Evolutionary conservation across 2,329 filamentous ascomycete genomes (phyloP).

Genomic region (Cadophora gregata): DNA sequence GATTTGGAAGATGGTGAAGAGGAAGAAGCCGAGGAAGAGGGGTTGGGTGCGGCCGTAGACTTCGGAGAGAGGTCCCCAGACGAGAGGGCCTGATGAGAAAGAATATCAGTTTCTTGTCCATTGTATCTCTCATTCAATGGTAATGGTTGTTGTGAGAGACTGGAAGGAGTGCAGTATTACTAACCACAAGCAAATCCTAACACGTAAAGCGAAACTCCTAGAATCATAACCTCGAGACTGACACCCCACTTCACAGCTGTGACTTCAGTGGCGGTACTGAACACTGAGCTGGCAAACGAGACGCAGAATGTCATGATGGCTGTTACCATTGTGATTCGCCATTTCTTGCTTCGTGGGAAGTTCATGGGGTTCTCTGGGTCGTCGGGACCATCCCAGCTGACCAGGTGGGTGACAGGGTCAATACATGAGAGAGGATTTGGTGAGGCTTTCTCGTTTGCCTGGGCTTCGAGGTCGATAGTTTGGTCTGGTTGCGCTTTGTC

Average conservation of each 20-base stretch:
- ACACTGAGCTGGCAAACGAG: slow-evolving; percentile 40
- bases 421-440: not conserved
- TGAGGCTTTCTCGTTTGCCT: not conserved
- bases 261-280: slow-evolving; percentile 36
- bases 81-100: slow-evolving; percentile 16
- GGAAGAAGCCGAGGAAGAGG: slow-evolving; percentile 54
- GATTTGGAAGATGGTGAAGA: slow-evolving; percentile 60
- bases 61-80: slow-evolving; percentile 54
- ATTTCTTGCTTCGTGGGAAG: slow-evolving; percentile 38
- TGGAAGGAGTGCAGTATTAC: not conserved
- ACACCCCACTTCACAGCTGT: slow-evolving; percentile 35
- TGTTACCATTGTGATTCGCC: slow-evolving; percentile 34
- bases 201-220: slow-evolving; percentile 59
- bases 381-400: slow-evolving; percentile 38
- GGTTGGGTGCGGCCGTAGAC: slow-evolving; percentile 56
- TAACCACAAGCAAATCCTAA: slow-evolving; percentile 43
- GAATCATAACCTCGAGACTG: slow-evolving; percentile 56
- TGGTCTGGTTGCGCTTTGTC: not conserved
- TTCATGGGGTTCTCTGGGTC: slow-evolving; percentile 39
- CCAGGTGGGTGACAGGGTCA: slow-evolving; percentile 27
- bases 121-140: not conserved
- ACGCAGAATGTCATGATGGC: slow-evolving; percentile 37
- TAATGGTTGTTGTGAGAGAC: not conserved
- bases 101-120: not conserved
- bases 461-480: slow-evolving; percentile 3